phyloP scores from a whole-genome alignment of 176 grass and related monocot species.

The Oryza meyeriana region DNA sequence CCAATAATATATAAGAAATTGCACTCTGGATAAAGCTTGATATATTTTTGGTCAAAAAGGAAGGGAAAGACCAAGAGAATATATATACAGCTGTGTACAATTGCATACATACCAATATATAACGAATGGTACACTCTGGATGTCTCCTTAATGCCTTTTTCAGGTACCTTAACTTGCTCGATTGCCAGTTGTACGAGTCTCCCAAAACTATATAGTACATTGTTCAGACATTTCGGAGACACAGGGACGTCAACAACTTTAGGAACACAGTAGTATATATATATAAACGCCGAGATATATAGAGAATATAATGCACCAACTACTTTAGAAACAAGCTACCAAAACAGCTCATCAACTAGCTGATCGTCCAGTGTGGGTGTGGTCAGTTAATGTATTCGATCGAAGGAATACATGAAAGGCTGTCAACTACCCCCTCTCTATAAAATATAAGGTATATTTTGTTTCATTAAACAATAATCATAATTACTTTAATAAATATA shows the following conservation, averaged over 20 bases:
- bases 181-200: not conserved
- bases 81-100: not conserved
- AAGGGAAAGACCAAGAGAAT: not conserved
- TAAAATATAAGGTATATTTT: too few relatives aligned
- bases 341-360: not conserved
- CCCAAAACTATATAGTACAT: not conserved
- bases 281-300: not conserved
- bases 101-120: not conserved
- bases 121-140: not conserved
- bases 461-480: too few relatives aligned
- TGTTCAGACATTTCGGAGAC: not conserved
- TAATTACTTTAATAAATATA: too few relatives aligned
- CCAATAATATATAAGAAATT: not conserved
- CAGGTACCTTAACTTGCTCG: not conserved
- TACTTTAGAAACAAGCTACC: not conserved
- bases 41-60: not conserved
- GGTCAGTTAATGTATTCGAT: not conserved
- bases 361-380: not conserved
- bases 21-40: not conserved
- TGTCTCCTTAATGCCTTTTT: not conserved
- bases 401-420: too few relatives aligned
- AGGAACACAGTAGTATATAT: not conserved
- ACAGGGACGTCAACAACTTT: not conserved
- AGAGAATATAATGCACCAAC: not conserved
- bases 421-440: too few relatives aligned